A percentile compares a stretch with the other conserved stretches of the same genome.
These are phyloP conservation scores for Gastrodia elata DNA, from an alignment of 106 monocot genomes.

Conservation along the genomic window DNA sequence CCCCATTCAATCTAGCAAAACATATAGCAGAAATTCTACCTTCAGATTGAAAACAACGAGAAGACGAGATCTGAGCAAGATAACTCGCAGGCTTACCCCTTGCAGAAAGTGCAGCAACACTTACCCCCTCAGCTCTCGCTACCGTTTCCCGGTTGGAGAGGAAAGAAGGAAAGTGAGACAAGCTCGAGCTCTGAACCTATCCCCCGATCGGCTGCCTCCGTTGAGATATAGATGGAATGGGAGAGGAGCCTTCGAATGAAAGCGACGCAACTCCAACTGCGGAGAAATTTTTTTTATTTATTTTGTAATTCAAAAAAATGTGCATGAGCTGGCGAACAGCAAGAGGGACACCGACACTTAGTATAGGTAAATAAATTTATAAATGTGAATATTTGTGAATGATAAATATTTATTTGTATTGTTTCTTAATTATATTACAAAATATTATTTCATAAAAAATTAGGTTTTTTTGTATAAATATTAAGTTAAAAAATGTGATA, in stretches of 20 bases:
- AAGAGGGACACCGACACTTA: not conserved
- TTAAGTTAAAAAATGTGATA: no score
- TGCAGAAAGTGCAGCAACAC: not conserved
- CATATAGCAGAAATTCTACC: not conserved
- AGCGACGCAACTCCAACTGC: not conserved
- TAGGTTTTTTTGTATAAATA: no score
- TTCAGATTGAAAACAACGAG: not conserved
- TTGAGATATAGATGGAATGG: not conserved
- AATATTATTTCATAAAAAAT: no score
- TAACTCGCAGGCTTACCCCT: not conserved
- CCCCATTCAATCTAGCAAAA: constrained; percentile 9
- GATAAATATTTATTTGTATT: no score
- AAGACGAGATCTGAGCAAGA: not conserved
- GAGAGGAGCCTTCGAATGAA: not conserved
- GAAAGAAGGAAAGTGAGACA: not conserved
- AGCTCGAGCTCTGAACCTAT: not conserved
- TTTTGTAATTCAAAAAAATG: not conserved
- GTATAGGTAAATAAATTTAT: not conserved
- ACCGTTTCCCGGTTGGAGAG: not conserved
- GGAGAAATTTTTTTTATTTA: not conserved
- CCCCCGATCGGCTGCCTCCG: not conserved
- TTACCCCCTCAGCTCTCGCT: not conserved
- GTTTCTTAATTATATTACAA: no score
- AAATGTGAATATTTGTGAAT: no score
- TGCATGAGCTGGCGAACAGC: not conserved